Base-by-base conservation (phyloP, 768 basidiomycete genomes). In the Amanita fuliginea region DNA sequence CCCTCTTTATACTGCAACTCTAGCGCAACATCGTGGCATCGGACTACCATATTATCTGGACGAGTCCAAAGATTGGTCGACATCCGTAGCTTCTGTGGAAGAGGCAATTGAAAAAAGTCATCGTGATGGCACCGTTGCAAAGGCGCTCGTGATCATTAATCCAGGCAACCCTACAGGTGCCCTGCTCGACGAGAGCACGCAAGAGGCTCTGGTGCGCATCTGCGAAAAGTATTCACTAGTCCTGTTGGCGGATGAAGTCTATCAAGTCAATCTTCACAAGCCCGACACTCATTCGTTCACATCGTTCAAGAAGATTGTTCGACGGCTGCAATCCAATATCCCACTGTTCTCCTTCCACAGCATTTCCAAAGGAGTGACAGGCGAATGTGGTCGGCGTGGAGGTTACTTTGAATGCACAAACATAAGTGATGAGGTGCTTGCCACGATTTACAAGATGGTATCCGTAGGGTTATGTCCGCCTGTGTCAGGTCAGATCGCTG, bases 151-250 rank as follows among this genome's bases (percentile, higher is more conserved):
- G 54, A 78, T 99, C 59, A 98, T 99, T 74, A 99, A 99, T 71
- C 95, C 95, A 0, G 95, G 95, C 19, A 99, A 98, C 69, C 95
- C 96, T 18, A 98, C 96, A 0, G 96, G 95, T 36, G 79, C 84
- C 3, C 74, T 95, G 45, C 77, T 99, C 9, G 76, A 81, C 54
- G 72, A 78, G 51, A 55, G 64, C 24, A 87, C 86, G 18, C 87
- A 92, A 73, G 69, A 74, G 50, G 68, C 76, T 43, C 76, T 99
- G 51, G 80, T 96, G n/a, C 67, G 78, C 22, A 66, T 98, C 8
- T 95, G 92, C 67, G 87, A 93, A 61, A 73, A 86, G 56, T 72
- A 97, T 67, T 71, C 72, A 6, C 80, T 99, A 51, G 85, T 95
- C 18, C 78, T 99, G 45, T 78, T 98, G 55, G 95, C 95, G 0